Evolutionary conservation across 2,329 filamentous ascomycete genomes (phyloP).

Genomic region (Botryosphaeria dothidea): DNA sequence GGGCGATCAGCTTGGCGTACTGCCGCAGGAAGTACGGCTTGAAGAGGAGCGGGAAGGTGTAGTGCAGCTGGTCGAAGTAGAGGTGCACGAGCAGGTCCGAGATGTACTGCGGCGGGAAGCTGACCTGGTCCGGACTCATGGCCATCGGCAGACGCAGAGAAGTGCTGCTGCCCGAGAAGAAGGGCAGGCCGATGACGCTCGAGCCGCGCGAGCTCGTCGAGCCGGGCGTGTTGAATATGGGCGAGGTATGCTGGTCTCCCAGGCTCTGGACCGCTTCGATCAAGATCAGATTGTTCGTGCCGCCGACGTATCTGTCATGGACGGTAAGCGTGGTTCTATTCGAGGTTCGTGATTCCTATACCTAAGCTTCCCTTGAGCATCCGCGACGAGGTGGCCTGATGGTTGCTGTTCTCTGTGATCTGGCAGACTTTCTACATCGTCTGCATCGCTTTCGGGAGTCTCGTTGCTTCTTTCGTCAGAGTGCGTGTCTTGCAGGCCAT

Average conservation of each 20-base stretch:
- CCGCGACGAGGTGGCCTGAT: neutral
- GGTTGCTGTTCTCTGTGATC: neutral
- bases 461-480: neutral
- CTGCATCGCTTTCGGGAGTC: neutral
- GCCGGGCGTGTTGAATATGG: neutral
- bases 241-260: neutral
- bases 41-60: neutral
- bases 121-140: neutral
- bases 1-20: neutral
- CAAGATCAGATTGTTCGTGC: neutral
- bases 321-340: neutral
- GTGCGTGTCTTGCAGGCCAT: neutral
- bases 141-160: neutral
- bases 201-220: neutral
- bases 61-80: neutral
- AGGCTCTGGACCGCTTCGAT: constrained; percentile 2
- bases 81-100: constrained; percentile 3
- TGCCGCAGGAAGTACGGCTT: constrained; percentile 5
- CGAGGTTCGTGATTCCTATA: neutral
- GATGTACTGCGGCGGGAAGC: constrained; percentile 5
- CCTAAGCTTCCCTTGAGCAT: neutral
- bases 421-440: neutral
- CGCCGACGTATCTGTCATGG: neutral
- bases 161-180: neutral
- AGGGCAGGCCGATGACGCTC: neutral